phyloP scores from a whole-genome alignment of 768 basidiomycete species.

The Xanthoconium stramineum region DNA sequence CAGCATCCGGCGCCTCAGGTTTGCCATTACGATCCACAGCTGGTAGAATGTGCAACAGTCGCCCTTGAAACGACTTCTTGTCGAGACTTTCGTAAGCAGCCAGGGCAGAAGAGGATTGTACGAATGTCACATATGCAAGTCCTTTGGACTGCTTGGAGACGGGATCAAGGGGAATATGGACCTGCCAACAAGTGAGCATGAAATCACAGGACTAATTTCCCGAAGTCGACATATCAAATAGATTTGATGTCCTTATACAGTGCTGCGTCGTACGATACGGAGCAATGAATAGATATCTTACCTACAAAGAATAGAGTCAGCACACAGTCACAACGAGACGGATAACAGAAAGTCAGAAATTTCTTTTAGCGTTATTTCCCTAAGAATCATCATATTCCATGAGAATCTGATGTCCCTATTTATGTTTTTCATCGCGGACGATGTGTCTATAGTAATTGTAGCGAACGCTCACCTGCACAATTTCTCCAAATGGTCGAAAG shows the following conservation, averaged over 20 bases:
- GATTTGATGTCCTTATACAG: conserved; percentile 57
- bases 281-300: not conserved
- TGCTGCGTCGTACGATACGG: not conserved
- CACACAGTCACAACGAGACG: not conserved
- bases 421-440: conserved; percentile 38
- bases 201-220: conserved; percentile 42
- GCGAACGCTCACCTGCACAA: conserved; percentile 64
- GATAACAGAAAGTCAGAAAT: conserved; percentile 16
- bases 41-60: conserved; percentile 85
- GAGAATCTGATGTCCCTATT: conserved; percentile 50
- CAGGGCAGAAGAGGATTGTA: conserved; percentile 46
- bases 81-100: conserved; percentile 78
- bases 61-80: conserved; percentile 84
- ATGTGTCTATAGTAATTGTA: not conserved
- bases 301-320: conserved; percentile 16
- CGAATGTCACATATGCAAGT: conserved; percentile 58
- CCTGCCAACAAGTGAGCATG: conserved; percentile 31
- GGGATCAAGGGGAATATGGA: conserved; percentile 55
- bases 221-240: conserved; percentile 40
- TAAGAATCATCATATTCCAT: conserved; percentile 31
- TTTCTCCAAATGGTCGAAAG: conserved; percentile 65
- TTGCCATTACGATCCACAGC: conserved; percentile 67
- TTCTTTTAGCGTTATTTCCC: conserved; percentile 59
- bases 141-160: conserved; percentile 52
- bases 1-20: conserved; percentile 38